Percentiles rank a stretch among this genome's conserved stretches.
These are phyloP conservation scores for Phytopythium ostracodes DNA, from an alignment of 352 stramenopile species.

Conservation along the genomic window DNA sequence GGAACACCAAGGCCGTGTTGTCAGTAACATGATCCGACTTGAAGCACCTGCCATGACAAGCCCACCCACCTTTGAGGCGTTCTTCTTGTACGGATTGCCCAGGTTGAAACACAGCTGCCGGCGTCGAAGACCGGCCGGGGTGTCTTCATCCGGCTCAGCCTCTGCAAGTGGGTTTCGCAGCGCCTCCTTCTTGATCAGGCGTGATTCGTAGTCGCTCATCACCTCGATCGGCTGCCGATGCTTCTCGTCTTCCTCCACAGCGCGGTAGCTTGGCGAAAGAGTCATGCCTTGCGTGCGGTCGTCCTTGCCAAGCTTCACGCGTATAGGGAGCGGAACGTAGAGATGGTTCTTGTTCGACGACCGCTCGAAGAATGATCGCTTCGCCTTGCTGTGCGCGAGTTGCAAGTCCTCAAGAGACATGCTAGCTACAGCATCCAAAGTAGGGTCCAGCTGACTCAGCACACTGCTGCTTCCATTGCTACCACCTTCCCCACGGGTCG, in stretches of 20 bases:
- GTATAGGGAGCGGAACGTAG: conserved; percentile 30
- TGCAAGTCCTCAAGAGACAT: conserved; percentile 69
- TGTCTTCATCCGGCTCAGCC: conserved; percentile 83
- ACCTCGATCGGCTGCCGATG: conserved; percentile 81
- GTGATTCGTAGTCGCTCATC: conserved; percentile 88
- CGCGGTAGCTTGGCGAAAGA: conserved; percentile 52
- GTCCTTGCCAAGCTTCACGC: conserved; percentile 15
- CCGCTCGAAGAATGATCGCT: conserved; percentile 50
- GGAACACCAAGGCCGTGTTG: not conserved
- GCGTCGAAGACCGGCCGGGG: conserved; percentile 55
- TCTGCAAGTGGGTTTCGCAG: conserved; percentile 81
- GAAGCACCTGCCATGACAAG: not conserved
- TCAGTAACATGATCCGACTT: not conserved
- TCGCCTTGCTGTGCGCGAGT: conserved; percentile 43
- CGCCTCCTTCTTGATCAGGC: conserved; percentile 84
- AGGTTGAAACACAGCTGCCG: conserved; percentile 85
- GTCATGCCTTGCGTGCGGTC: conserved; percentile 25
- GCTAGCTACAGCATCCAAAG: conserved; percentile 49
- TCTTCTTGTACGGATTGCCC: conserved; percentile 89
- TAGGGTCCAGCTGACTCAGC: conserved; percentile 16
- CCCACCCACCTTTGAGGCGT: conserved; percentile 54
- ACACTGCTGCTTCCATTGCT: conserved; percentile 12
- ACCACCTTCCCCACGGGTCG: conserved; percentile 11
- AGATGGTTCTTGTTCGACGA: conserved; percentile 24
- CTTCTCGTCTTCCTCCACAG: conserved; percentile 75